Evolutionary conservation across 176 grass and related monocot genomes (phyloP).

Genomic region (Carex scoparia): DNA sequence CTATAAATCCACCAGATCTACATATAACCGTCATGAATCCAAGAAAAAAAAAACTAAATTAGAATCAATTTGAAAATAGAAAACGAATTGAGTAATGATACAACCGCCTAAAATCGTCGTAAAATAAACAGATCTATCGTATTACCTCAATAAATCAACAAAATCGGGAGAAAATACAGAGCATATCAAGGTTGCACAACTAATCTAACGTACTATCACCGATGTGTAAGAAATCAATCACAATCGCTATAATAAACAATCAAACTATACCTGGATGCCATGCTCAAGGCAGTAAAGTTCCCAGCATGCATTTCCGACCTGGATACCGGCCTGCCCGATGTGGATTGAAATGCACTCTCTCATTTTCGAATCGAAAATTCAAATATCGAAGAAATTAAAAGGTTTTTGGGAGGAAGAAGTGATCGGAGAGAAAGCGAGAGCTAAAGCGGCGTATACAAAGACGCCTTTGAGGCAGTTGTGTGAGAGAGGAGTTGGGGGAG

Average conservation of each 20-base stretch:
- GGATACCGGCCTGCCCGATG: conserved; percentile 83
- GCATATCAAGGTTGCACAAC: too few relatives aligned
- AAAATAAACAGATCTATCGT: neutral
- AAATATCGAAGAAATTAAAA: neutral
- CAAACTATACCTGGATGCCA: conserved; percentile 58
- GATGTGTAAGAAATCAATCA: neutral
- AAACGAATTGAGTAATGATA: neutral
- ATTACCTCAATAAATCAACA: neutral
- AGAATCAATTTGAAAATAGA: neutral
- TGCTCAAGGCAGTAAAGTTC: conserved; percentile 94
- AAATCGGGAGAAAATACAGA: neutral
- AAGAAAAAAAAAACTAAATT: neutral
- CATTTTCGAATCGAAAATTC: conserved; percentile 29
- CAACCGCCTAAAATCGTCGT: neutral
- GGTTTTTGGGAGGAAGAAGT: neutral
- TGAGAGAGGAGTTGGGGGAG: neutral
- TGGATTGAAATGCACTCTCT: conserved; percentile 90
- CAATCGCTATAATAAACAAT: neutral
- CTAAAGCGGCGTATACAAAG: conserved; percentile 69
- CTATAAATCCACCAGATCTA: neutral
- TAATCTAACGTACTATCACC: neutral
- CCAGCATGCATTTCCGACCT: conserved; percentile 84
- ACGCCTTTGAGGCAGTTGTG: conserved; percentile 28
- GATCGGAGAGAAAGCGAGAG: conserved; percentile 27
- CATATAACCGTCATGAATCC: neutral